A percentile compares a stretch with the other conserved stretches of the same genome.
Conservation (phyloP, 805 yeast species). For the Barnettozyma siamensis region DNA sequence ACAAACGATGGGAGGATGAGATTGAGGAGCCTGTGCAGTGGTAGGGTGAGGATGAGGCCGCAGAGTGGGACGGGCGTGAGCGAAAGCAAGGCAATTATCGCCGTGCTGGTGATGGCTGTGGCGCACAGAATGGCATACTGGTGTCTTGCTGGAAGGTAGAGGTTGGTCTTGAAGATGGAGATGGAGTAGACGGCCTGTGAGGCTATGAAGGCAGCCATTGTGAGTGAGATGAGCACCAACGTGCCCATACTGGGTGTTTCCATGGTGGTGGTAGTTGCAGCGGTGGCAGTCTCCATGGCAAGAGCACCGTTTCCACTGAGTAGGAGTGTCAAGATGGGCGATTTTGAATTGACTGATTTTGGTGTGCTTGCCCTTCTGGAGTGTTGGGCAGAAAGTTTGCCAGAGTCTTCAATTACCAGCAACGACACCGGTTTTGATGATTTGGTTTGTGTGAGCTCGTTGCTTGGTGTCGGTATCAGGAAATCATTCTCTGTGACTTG, state of each 20-base stretch:
- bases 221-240: constrained; percentile 22
- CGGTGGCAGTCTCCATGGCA: not conserved
- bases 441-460: not conserved
- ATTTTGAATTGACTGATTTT: not conserved
- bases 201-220: constrained; percentile 18
- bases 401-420: not conserved
- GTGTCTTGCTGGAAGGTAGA: constrained; percentile 36
- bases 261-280: not conserved
- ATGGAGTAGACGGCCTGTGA: constrained; percentile 37
- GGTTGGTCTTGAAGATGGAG: constrained; percentile 79
- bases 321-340: constrained; percentile 5
- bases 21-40: not conserved
- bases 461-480: not conserved
- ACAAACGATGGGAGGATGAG: not conserved
- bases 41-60: not conserved
- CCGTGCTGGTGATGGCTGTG: not conserved
- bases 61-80: not conserved
- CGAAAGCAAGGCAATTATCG: not conserved
- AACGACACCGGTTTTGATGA: not conserved
- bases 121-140: not conserved
- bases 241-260: not conserved
- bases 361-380: not conserved
- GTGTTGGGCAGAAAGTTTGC: not conserved
- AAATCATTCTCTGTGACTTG: constrained; percentile 5
- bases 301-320: constrained; percentile 1